phyloP scores from a whole-genome alignment of 805 yeast species.

The Hanseniaspora mollemarum region DNA sequence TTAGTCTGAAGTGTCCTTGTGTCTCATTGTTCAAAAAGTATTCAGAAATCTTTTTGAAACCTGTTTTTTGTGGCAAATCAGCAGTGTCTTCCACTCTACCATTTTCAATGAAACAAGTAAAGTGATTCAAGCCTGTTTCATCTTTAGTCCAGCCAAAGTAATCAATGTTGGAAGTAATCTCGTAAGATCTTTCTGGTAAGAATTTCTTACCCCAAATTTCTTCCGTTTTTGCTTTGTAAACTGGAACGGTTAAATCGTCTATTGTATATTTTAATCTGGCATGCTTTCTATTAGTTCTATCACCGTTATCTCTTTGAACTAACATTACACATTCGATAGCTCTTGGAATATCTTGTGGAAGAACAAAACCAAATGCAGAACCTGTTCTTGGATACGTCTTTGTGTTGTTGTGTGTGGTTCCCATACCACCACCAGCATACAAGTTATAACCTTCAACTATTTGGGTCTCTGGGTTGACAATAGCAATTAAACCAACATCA shows the following conservation, averaged over 20 bases:
- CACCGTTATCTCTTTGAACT: constrained; percentile 90
- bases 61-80: constrained; percentile 80
- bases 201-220: constrained; percentile 68
- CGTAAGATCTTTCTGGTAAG: constrained; percentile 56
- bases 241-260: constrained; percentile 86
- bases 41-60: constrained; percentile 68
- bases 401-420: constrained; percentile 90
- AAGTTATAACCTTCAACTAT: constrained; percentile 72
- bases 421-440: constrained; percentile 98
- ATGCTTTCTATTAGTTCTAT: constrained; percentile 90
- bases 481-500: constrained; percentile 86
- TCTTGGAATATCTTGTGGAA: constrained; percentile 53
- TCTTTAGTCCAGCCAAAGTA: constrained; percentile 90
- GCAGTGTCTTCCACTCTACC: constrained; percentile 93
- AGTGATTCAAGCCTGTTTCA: constrained; percentile 73
- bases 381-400: constrained; percentile 96
- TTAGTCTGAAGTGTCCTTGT: constrained; percentile 81
- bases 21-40: constrained; percentile 42
- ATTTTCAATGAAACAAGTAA: constrained; percentile 87
- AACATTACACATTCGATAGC: constrained; percentile 88
- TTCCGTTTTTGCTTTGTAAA: constrained; percentile 69
- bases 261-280: constrained; percentile 95
- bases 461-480: constrained; percentile 50
- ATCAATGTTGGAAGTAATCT: constrained; percentile 78
- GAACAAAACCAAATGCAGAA: constrained; percentile 66